Percentiles rank a stretch among this genome's conserved stretches.
Evolutionary conservation across 257 asterid species (phyloP).

Genomic region (Forsythia viridissima): DNA sequence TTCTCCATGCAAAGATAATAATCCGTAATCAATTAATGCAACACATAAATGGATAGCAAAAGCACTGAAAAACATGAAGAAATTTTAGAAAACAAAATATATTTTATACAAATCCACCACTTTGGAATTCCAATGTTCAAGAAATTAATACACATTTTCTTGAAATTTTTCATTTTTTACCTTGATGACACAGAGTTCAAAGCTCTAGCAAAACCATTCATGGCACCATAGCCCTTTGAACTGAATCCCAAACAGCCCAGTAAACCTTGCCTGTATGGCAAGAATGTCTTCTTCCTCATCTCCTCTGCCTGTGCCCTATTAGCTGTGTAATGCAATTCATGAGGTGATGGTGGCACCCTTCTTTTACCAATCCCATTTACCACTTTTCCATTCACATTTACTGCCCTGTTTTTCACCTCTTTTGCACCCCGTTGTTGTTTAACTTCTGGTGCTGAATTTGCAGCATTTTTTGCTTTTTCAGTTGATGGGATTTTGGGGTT

Average conservation of each 20-base stretch:
- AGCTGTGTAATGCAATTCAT: slow-evolving; percentile 77
- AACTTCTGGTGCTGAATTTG: neutral
- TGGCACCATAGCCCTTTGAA: slow-evolving; percentile 75
- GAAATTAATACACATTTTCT: neutral
- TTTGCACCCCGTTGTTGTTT: too few species aligned
- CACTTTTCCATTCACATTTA: slow-evolving; percentile 19
- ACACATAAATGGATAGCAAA: slow-evolving; percentile 15
- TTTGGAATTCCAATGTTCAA: neutral
- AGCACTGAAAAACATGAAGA: slow-evolving; percentile 13
- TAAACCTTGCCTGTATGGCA: slow-evolving; percentile 72
- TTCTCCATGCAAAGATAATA: slow-evolving; percentile 2
- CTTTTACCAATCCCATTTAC: slow-evolving; percentile 42
- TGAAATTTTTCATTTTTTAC: slow-evolving; percentile 17
- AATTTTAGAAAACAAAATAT: neutral
- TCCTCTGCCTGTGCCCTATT: slow-evolving; percentile 85
- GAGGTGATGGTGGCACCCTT: slow-evolving; percentile 63
- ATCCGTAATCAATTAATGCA: neutral
- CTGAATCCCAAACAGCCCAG: slow-evolving; percentile 79
- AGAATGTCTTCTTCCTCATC: slow-evolving; percentile 77
- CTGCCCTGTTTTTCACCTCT: too few species aligned
- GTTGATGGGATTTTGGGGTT: slow-evolving; percentile 17
- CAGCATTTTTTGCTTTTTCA: neutral
- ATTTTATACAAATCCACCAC: neutral
- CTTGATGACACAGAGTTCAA: slow-evolving; percentile 71
- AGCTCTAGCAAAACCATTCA: slow-evolving; percentile 77